Base-by-base conservation (phyloP, 2,329 filamentous ascomycete species). In the Aureobasidium melanogenum region DNA sequence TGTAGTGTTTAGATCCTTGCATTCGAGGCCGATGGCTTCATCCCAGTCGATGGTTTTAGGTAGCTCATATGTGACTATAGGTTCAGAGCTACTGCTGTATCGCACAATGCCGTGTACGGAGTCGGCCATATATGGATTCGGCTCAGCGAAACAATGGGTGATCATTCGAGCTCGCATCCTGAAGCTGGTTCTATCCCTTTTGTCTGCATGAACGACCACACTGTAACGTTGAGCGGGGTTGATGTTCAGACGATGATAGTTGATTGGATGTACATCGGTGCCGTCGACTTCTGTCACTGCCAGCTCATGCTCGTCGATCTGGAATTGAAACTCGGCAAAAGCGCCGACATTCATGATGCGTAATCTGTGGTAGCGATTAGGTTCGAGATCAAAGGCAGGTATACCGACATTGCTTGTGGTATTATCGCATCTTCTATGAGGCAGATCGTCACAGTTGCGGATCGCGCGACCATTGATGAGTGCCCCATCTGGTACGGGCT, bases 161-260 rank as follows among this genome's bases (percentile, higher is more conserved):
- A 84, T 73, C 81, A 86, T 85, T 48, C 80, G 77, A 0, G 85
- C 84, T 24, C 86, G 78, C 64, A 78, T 68, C 73, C 76, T 77
- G 65, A 76, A 78, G 2, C 66, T 48, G 3, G 65, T 66, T 10
- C 67, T 63, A 17, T 66, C 67, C 0, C 65, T 66, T 0, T 66
- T 55, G 57, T 83, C 82, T 3, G 86, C 78, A 9, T 79, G 78
- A 0, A 89, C 63, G 0, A 89, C 68, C 17, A 86, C 76, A 67
- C 86, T 88, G 68, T 90, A 90, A 22, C 87, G 80, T 67, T 90
- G 87, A 0, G 85, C 87, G 0, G 87, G 85, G 32, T 82, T 80
- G 63, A 90, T 82, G 63, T 85, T 82, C 38, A 89, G 70, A 3
- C 81, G 77, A 63, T 82, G 79, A 41, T 83, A 80, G 5, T 76